Percentiles rank a stretch among this genome's conserved stretches.
These are phyloP conservation scores for Neurospora cerealis DNA, from an alignment of 495 filamentous ascomycete species.

Conservation along the genomic window DNA sequence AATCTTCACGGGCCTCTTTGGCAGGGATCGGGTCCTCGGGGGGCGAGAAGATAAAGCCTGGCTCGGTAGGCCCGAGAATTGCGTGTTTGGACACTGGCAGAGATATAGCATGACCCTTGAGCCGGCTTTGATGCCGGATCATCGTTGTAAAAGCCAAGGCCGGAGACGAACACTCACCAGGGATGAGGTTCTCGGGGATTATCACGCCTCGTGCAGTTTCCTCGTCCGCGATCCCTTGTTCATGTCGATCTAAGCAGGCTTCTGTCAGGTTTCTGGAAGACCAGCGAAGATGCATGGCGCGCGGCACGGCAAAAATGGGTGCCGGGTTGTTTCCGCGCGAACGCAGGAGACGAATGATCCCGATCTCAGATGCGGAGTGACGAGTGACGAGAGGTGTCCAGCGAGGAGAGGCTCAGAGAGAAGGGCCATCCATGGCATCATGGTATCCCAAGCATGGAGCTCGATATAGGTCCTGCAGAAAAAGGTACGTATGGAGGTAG, in stretches of 20 bases:
- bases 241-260: neutral
- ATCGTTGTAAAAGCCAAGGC: neutral
- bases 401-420: neutral
- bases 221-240: neutral
- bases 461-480: neutral
- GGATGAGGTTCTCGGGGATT: neutral
- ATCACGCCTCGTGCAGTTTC: neutral
- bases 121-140: neutral
- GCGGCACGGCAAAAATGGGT: neutral
- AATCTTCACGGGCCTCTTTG: neutral
- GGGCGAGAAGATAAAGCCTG: neutral
- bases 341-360: neutral
- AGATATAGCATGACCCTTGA: neutral
- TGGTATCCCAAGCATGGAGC: neutral
- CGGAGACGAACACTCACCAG: neutral
- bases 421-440: neutral
- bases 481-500: neutral
- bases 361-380: neutral
- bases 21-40: neutral
- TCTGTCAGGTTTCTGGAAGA: conserved; percentile 14
- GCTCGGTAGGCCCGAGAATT: neutral
- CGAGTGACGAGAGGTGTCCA: neutral
- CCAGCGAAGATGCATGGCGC: neutral
- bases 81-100: neutral
- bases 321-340: neutral